These are phyloP conservation scores for Gentiana macrophylla DNA, from an alignment of 257 asterid genomes.

Conservation along the genomic window DNA sequence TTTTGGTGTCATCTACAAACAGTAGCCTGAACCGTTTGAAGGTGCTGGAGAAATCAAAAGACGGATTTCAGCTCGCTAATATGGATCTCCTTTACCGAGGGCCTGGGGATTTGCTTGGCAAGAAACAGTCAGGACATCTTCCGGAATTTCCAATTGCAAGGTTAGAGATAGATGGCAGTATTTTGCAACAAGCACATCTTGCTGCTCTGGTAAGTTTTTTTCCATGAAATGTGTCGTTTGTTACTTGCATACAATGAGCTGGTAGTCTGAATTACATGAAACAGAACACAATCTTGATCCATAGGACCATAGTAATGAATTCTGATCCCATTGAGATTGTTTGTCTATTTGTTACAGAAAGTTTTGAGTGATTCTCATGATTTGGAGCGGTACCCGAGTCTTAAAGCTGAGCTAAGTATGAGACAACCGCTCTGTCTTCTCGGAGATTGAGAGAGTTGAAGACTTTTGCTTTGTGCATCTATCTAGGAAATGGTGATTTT, in stretches of 20 bases:
- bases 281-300: neutral
- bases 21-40: constrained; percentile 62
- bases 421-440: constrained; percentile 74
- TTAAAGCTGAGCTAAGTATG: constrained; percentile 91
- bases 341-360: constrained; percentile 38
- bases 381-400: constrained; percentile 55
- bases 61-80: constrained; percentile 80
- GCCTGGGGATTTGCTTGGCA: constrained; percentile 95
- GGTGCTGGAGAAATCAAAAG: constrained; percentile 71
- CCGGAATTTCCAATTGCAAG: constrained; percentile 94
- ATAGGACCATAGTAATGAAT: neutral
- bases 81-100: constrained; percentile 92
- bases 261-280: too few species aligned
- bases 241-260: neutral
- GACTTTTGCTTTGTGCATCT: too few species aligned
- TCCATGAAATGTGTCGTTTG: neutral
- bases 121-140: constrained; percentile 86
- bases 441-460: constrained; percentile 37
- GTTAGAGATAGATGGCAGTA: constrained; percentile 79
- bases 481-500: too few species aligned
- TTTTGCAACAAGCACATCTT: constrained; percentile 81
- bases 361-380: constrained; percentile 50
- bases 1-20: constrained; percentile 44
- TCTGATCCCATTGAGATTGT: neutral
- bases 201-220: constrained; percentile 66